These are phyloP conservation scores for Mortierella alpina DNA, from an alignment of 192 early-diverging fungal genomes.

Conservation along the genomic window DNA sequence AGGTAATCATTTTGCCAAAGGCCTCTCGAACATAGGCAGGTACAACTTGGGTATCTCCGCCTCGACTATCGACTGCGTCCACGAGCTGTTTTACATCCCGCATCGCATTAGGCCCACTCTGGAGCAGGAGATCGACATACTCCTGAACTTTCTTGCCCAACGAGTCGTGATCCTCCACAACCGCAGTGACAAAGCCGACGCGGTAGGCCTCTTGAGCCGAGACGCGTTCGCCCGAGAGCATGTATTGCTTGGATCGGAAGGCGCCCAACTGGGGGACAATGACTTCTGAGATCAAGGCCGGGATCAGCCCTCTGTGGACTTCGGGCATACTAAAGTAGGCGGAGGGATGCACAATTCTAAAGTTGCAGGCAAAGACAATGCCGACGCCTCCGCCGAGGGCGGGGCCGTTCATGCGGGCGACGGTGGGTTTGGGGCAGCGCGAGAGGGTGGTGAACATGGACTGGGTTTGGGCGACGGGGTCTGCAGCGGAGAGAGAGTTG, in stretches of 20 bases:
- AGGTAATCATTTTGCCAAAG: constrained; percentile 68
- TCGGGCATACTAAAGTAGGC: constrained; percentile 69
- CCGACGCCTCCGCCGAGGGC: constrained; percentile 73
- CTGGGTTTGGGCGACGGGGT: constrained; percentile 49
- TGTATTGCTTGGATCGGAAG: constrained; percentile 64
- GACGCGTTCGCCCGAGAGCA: constrained; percentile 66
- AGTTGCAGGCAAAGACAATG: constrained; percentile 65
- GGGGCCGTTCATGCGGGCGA: constrained; percentile 72
- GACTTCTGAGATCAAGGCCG: constrained; percentile 72
- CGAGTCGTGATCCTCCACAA: constrained; percentile 39
- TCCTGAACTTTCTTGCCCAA: constrained; percentile 59
- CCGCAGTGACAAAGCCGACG: constrained; percentile 47
- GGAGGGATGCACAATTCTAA: constrained; percentile 57
- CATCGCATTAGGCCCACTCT: constrained; percentile 64
- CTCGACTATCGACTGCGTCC: constrained; percentile 43
- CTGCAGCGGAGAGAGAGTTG: constrained; percentile 21
- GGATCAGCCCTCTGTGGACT: constrained; percentile 70
- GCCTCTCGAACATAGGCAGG: constrained; percentile 47
- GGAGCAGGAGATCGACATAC: constrained; percentile 55
- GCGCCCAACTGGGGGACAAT: constrained; percentile 67
- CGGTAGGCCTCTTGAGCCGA: constrained; percentile 51
- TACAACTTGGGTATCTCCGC: constrained; percentile 26
- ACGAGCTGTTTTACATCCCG: constrained; percentile 64
- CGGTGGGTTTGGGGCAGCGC: constrained; percentile 59
- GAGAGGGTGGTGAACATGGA: constrained; percentile 60